Evolutionary conservation across 139 green algal species (phyloP).

Genomic region (Diplosphaera chodatii): DNA sequence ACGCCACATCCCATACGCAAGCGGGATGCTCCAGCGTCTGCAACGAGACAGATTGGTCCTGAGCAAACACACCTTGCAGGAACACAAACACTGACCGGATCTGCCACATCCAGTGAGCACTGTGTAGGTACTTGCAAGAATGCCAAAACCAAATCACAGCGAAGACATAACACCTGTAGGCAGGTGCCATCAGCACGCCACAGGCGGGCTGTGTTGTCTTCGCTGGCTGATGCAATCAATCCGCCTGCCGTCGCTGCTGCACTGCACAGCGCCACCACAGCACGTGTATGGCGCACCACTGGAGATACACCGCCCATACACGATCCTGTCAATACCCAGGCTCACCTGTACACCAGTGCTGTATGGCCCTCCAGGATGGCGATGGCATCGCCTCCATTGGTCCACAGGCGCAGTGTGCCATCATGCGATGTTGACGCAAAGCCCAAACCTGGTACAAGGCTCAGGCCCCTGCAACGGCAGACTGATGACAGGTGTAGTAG

Average conservation of each 20-base stretch:
- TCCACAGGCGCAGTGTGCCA: constrained; percentile 51
- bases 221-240: constrained; percentile 64
- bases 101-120: too few species aligned
- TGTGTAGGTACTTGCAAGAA: too few species aligned
- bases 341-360: constrained; percentile 86
- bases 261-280: too few species aligned
- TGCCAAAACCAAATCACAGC: too few species aligned
- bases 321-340: too few species aligned
- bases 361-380: constrained; percentile 75
- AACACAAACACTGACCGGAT: too few species aligned
- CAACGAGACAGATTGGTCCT: too few species aligned
- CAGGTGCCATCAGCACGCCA: constrained; percentile 67
- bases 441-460: constrained; percentile 64
- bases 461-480: constrained; percentile 56
- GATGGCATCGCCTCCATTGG: constrained; percentile 41
- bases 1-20: constrained; percentile 85
- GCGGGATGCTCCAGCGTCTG: constrained; percentile 72
- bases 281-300: too few species aligned
- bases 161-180: too few species aligned
- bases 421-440: constrained; percentile 93
- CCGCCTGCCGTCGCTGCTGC: constrained; percentile 5
- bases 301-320: too few species aligned
- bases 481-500: too few species aligned
- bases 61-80: too few species aligned
- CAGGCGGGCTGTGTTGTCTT: constrained; percentile 81